Percentiles rank a stretch among this genome's conserved stretches.
Evolutionary conservation across 1,284 basidiomycete species (phyloP).

Genomic region (Microstroma glucosiphilum): DNA sequence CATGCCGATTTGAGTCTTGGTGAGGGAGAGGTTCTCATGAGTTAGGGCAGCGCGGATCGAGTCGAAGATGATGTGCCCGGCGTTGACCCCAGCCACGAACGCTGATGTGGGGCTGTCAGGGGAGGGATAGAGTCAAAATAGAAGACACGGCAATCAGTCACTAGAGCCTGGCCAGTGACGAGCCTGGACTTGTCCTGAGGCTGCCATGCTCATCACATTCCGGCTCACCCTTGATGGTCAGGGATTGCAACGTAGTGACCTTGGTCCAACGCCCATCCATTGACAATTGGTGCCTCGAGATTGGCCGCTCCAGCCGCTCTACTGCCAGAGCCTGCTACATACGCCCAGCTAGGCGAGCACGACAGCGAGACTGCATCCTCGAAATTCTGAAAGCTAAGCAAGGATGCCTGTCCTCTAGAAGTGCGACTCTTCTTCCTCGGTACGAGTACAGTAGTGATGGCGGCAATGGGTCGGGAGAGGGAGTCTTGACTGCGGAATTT

Average conservation of each 20-base stretch:
- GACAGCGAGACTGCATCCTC: constrained; percentile 11
- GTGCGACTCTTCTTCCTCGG: constrained; percentile 3
- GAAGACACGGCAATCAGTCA: too few relatives aligned
- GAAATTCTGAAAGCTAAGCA: constrained; percentile 10
- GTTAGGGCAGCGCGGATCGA: constrained; percentile 8
- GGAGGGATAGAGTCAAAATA: constrained; percentile 36
- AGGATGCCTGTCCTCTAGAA: background rate
- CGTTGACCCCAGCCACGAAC: constrained; percentile 12
- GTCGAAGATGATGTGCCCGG: constrained; percentile 15
- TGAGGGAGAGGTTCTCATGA: background rate
- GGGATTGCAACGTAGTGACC: constrained; percentile 42
- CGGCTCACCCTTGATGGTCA: constrained; percentile 34
- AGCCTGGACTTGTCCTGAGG: background rate
- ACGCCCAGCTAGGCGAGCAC: constrained; percentile 15
- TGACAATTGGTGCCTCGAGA: constrained; percentile 19
- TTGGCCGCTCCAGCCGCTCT: background rate
- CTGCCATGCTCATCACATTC: constrained; percentile 14
- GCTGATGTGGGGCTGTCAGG: constrained; percentile 13
- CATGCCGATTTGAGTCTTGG: constrained; percentile 8
- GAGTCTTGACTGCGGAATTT: constrained; percentile 10
- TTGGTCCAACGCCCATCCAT: constrained; percentile 29
- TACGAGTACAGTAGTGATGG: constrained; percentile 14
- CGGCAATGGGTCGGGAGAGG: constrained; percentile 9
- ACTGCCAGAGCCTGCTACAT: background rate
- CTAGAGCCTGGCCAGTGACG: too few relatives aligned